phyloP scores from a whole-genome alignment of 78 protist species.

The Speleostelium caveatum region DNA sequence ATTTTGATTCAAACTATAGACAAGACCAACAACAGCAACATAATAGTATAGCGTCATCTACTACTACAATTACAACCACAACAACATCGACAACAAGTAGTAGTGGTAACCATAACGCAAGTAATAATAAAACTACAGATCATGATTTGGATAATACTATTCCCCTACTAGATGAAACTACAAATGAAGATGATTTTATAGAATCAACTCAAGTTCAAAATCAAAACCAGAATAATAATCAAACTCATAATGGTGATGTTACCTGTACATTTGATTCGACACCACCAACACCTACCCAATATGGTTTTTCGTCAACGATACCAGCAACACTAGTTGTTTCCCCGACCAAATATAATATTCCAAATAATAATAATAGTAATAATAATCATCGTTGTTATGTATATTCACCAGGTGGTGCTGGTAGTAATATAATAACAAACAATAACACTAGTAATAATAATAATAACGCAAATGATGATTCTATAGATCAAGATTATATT shows the following conservation, averaged over 20 bases:
- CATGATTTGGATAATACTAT: background rate
- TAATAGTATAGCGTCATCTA: background rate
- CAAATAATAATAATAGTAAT: constrained; percentile 2
- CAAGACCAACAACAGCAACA: background rate
- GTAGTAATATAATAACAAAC: background rate
- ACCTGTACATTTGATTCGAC: background rate
- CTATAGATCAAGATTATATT: background rate
- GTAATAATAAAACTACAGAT: background rate
- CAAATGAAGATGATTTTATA: constrained; percentile 2
- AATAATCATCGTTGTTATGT: background rate
- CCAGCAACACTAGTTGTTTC: constrained; percentile 17
- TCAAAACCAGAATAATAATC: background rate
- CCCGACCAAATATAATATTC: background rate
- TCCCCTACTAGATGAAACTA: background rate
- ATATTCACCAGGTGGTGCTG: too few species aligned
- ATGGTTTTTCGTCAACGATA: background rate
- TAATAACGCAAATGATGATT: constrained; percentile 1
- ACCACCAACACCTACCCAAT: constrained; percentile 5
- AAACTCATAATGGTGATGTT: background rate
- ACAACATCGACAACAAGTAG: background rate
- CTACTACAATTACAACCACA: background rate
- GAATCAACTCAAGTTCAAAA: constrained; percentile 15
- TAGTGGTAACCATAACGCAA: too few species aligned
- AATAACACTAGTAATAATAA: constrained; percentile 1
- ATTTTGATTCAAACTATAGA: background rate